Percentiles rank a stretch among this genome's conserved stretches.
Evolutionary conservation across 768 basidiomycete species (phyloP).

Genomic region (Agrocybe pediades): DNA sequence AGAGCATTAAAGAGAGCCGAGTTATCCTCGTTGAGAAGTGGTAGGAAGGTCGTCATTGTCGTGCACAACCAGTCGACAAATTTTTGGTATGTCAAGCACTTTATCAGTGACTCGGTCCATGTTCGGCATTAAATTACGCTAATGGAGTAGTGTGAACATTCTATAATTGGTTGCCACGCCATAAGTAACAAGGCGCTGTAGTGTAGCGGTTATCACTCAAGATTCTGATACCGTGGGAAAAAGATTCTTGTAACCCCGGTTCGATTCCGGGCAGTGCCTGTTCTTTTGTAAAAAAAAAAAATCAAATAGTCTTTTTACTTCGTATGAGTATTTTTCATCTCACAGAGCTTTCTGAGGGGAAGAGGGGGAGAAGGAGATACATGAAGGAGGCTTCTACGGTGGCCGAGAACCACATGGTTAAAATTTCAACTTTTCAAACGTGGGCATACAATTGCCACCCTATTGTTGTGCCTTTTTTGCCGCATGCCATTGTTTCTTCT

Average conservation of each 20-base stretch:
- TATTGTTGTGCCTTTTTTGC: too few relatives aligned
- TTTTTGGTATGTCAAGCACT: constrained; percentile 7
- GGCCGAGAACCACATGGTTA: too few relatives aligned
- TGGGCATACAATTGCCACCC: too few relatives aligned
- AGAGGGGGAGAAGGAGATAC: too few relatives aligned
- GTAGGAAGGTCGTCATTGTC: constrained; percentile 56
- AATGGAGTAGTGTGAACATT: neutral
- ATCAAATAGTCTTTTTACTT: too few relatives aligned
- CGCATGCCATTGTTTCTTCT: too few relatives aligned
- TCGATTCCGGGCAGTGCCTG: constrained; percentile 38
- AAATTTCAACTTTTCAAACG: too few relatives aligned
- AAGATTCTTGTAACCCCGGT: constrained; percentile 41
- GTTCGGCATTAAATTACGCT: constrained; percentile 17
- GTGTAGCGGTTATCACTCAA: constrained; percentile 41
- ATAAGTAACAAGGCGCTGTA: constrained; percentile 23
- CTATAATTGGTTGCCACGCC: neutral
- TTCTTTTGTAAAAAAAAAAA: constrained; percentile 20
- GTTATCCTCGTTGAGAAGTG: constrained; percentile 53
- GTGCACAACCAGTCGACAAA: neutral
- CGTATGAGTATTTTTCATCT: too few relatives aligned
- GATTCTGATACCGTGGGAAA: constrained; percentile 29
- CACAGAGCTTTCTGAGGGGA: too few relatives aligned
- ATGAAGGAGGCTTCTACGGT: too few relatives aligned
- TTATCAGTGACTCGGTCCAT: neutral
- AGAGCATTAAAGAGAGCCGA: constrained; percentile 59